phyloP scores from a whole-genome alignment of 805 yeast species.

The Ogataea degrootiae region DNA sequence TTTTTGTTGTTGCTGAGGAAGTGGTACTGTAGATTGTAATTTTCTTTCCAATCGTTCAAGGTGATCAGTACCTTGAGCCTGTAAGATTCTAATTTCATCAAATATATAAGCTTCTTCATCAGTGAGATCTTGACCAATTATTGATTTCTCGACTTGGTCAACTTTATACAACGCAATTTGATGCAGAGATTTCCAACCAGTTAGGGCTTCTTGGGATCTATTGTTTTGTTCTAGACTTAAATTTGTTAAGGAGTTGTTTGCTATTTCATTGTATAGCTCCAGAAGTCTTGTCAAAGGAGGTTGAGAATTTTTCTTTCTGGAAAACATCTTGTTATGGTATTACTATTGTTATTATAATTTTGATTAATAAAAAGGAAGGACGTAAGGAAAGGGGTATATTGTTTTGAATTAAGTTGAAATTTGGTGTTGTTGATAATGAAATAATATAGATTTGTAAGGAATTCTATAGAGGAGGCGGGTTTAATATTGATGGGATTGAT shows the following conservation, averaged over 20 bases:
- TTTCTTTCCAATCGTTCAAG: slow-evolving; percentile 31
- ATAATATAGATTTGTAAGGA: too few species aligned
- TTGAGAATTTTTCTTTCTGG: slow-evolving; percentile 52
- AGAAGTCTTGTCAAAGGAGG: slow-evolving; percentile 59
- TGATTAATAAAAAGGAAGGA: too few species aligned
- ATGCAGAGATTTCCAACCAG: slow-evolving; percentile 73
- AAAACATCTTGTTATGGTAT: slow-evolving; percentile 32
- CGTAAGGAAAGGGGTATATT: too few species aligned
- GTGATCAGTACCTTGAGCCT: slow-evolving; percentile 34
- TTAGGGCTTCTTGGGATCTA: slow-evolving; percentile 49
- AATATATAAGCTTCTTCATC: slow-evolving; percentile 43
- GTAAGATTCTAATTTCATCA: slow-evolving; percentile 34
- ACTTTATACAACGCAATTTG: slow-evolving; percentile 53
- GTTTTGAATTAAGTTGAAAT: too few species aligned
- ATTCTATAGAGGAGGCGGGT: too few species aligned
- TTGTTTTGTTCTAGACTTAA: slow-evolving; percentile 53
- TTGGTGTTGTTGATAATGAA: too few species aligned
- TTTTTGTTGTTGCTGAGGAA: slow-evolving; percentile 3
- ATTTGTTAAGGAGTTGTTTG: slow-evolving; percentile 54
- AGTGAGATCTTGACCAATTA: slow-evolving; percentile 29
- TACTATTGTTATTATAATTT: too few species aligned
- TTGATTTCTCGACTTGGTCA: slow-evolving; percentile 45
- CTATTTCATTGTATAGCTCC: slow-evolving; percentile 57
- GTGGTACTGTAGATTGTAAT: slow-evolving; percentile 9
- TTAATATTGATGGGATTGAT: too few species aligned